Conservation (phyloP, 2,329 filamentous ascomycete genomes). For the Cryphonectria nitschkei region DNA sequence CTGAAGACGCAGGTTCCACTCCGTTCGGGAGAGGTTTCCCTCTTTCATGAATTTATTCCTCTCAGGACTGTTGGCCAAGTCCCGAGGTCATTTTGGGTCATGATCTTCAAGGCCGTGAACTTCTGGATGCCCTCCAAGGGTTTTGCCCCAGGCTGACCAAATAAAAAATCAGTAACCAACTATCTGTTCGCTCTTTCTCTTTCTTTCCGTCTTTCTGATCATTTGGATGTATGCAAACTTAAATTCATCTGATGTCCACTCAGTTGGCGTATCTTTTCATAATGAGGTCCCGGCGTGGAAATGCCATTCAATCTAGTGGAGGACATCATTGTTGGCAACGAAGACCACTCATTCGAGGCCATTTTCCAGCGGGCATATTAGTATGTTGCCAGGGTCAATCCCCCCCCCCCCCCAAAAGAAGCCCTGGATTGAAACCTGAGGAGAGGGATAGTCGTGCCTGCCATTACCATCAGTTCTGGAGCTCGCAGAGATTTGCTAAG, state of each 20-base stretch:
- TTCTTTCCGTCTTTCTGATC: too few relatives aligned
- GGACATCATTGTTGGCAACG: neutral
- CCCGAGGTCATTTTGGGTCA: neutral
- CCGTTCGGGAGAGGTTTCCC: too few relatives aligned
- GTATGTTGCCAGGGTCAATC: neutral
- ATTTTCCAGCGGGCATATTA: neutral
- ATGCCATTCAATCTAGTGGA: neutral
- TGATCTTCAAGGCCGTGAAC: too few relatives aligned
- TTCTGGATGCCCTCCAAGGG: too few relatives aligned
- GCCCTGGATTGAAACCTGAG: too few relatives aligned
- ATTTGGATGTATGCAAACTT: too few relatives aligned
- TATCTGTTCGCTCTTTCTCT: too few relatives aligned
- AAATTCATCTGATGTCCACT: neutral
- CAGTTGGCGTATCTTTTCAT: neutral
- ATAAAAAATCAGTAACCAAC: neutral
- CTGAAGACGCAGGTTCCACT: neutral
- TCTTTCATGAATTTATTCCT: too few relatives aligned
- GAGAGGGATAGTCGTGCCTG: neutral
- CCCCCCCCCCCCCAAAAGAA: neutral
- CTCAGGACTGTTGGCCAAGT: neutral
- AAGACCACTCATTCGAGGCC: neutral
- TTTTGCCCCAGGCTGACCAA: too few relatives aligned
- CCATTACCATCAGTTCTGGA: neutral
- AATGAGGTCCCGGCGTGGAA: neutral
- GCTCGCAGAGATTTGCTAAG: neutral